Percentiles rank a stretch among this genome's conserved stretches.
Conservation (phyloP, 2,329 filamentous ascomycete species). For the Xylariales sp. region DNA sequence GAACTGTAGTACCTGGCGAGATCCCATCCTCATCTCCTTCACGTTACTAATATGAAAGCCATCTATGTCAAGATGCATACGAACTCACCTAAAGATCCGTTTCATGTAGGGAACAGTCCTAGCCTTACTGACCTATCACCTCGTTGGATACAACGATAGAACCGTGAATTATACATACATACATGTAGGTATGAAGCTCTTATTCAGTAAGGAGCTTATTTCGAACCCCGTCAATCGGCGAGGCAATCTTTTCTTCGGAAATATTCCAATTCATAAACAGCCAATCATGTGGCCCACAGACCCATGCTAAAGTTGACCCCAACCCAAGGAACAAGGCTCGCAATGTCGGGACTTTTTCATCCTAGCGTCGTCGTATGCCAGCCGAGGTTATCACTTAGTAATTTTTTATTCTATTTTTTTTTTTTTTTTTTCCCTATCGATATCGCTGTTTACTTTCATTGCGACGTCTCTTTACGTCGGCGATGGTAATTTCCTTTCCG, state of each 20-base stretch:
- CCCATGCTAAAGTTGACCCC: slow-evolving; percentile 25
- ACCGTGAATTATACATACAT: neutral
- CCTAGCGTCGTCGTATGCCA: slow-evolving; percentile 5
- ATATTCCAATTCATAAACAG: slow-evolving; percentile 21
- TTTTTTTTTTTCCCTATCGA: neutral
- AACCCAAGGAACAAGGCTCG: slow-evolving; percentile 23
- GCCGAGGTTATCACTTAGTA: slow-evolving; percentile 4
- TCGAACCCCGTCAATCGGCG: neutral
- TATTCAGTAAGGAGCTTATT: neutral
- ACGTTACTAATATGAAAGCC: slow-evolving; percentile 9
- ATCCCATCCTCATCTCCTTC: neutral
- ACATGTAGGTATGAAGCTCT: neutral
- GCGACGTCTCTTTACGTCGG: neutral
- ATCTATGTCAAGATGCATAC: slow-evolving; percentile 26
- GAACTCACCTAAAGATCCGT: neutral
- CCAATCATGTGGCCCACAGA: slow-evolving; percentile 15
- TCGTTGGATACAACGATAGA: neutral
- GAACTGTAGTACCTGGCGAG: neutral
- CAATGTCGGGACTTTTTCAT: slow-evolving; percentile 25
- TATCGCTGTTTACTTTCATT: slow-evolving; percentile 8
- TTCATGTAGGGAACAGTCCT: neutral
- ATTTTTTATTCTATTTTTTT: neutral
- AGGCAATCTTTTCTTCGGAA: slow-evolving; percentile 18
- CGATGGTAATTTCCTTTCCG: slow-evolving; percentile 21
- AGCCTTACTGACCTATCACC: slow-evolving; percentile 2